A percentile compares a stretch with the other conserved stretches of the same genome.
Evolutionary conservation across 176 grass and related monocot species (phyloP).

Genomic region (Oryza nivara): DNA sequence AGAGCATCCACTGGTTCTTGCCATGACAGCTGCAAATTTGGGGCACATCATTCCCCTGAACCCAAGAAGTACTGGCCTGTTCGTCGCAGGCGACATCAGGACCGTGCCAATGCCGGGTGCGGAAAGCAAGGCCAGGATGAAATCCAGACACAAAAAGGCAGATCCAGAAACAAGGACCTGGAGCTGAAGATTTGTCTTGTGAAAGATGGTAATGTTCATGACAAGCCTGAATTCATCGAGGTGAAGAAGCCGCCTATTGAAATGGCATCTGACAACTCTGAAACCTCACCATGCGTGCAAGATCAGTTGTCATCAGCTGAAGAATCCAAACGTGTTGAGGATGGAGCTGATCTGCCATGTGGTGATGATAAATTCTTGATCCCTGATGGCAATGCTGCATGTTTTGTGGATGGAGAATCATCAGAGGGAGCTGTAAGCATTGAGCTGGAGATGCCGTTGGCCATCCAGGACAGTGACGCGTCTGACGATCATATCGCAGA

Average conservation of each 20-base stretch:
- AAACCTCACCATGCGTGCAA: conserved; percentile 5
- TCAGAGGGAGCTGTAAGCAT: conserved; percentile 63
- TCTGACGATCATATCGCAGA: conserved; percentile 37
- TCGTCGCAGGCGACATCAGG: conserved; percentile 18
- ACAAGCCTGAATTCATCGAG: conserved; percentile 30
- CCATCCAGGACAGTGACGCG: conserved; percentile 45
- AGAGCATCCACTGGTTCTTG: conserved; percentile 74
- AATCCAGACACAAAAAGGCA: conserved; percentile 10
- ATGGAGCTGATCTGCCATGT: not conserved
- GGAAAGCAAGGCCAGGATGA: not conserved
- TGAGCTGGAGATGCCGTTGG: conserved; percentile 51
- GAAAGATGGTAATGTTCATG: conserved; percentile 37
- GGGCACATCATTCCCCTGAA: conserved; percentile 57
- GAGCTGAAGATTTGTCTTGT: conserved; percentile 25
- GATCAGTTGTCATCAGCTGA: conserved; percentile 24
- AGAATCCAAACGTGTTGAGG: conserved; percentile 28
- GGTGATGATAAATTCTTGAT: not conserved
- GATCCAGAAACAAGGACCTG: conserved; percentile 31
- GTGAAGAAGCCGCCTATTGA: conserved; percentile 26
- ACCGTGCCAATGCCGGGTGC: conserved; percentile 4
- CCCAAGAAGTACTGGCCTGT: conserved; percentile 56
- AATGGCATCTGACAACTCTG: conserved; percentile 42
- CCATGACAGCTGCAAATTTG: conserved; percentile 86
- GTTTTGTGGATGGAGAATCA: conserved; percentile 29
- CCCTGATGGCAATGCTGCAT: conserved; percentile 20